phyloP scores from a whole-genome alignment of 192 early-diverging fungal genomes.

The Coemansia pectinata region DNA sequence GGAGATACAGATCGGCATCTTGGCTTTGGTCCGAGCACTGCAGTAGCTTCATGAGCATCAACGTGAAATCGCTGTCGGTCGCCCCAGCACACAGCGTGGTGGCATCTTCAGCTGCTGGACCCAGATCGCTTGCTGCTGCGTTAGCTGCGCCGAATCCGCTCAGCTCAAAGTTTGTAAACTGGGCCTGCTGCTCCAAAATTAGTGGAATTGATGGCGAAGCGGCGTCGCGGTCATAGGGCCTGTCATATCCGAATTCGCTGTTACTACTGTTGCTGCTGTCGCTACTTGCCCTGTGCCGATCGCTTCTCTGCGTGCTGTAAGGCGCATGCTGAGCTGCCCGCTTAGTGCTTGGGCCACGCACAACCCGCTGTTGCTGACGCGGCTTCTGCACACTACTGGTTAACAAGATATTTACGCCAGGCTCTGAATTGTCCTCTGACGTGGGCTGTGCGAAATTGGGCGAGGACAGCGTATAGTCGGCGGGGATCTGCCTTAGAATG shows the following conservation, averaged over 20 bases:
- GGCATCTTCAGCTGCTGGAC: background rate
- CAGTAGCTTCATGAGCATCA: background rate
- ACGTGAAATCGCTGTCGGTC: background rate
- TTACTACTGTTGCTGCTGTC: constrained; percentile 22
- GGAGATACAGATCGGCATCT: constrained; percentile 3
- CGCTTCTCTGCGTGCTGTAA: constrained; percentile 26
- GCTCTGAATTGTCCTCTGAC: background rate
- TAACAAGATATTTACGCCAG: background rate
- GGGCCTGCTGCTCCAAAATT: constrained; percentile 28
- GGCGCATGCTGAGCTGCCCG: constrained; percentile 26
- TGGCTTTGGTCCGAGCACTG: background rate
- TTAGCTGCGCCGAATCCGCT: background rate
- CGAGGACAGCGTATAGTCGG: constrained; percentile 16
- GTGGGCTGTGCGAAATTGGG: constrained; percentile 3
- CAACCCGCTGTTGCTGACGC: constrained; percentile 25
- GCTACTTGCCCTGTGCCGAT: constrained; percentile 12
- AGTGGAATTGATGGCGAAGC: constrained; percentile 41
- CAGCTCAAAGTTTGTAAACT: background rate
- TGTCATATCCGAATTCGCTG: constrained; percentile 8
- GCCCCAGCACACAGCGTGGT: background rate
- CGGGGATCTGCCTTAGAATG: constrained; percentile 29
- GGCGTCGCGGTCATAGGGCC: constrained; percentile 8
- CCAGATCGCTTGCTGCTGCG: background rate
- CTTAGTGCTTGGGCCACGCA: constrained; percentile 27
- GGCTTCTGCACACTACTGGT: background rate